Base-by-base conservation (phyloP, 2,329 filamentous ascomycete species). In the Apiospora hydei region DNA sequence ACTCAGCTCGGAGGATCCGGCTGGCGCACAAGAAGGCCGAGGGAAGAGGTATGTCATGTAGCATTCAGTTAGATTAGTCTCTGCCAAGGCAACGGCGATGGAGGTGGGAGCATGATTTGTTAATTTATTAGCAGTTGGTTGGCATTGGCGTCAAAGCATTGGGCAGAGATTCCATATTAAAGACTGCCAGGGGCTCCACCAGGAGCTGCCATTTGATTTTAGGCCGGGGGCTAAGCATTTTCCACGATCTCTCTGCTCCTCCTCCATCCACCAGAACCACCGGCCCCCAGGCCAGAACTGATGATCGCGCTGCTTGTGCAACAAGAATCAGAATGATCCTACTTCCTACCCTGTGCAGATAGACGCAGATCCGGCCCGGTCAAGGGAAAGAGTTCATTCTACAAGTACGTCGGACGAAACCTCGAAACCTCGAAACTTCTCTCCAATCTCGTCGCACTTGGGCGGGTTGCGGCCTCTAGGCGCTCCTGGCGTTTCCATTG, bases 391-490 rank as follows among this genome's bases (percentile, higher is more conserved):
- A 5, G 14, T 30, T 38, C 57, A 30, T 24, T 64, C 34, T 41
- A 41, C n/a, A n/a, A n/a, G n/a, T n/a, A n/a, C 34, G 57, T 41
- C 57, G 34, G 57, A 64, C 57, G 57, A 64, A 64, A 64, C 57
- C 18, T 41, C 57, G 57, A 64, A 64, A 64, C 57, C 18, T 41
- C 21, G 26, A 61, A 38, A 61, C 53, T 38, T 61, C 51, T 34
- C 26, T 41, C 57, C 21, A 49, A 64, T 64, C 34, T n/a, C 57
- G 57, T 41, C 21, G 30, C 16, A 30, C 3, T 41, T 21, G 34
- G 53, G 53, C 53, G 53, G 53, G 53, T 61, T 61, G 26, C 6
- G 16, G 30, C 18, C 34, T 13, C 18, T 8, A 10, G 18, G 46
- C 46, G 2, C 46, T 47, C 18, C 16, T n/a, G 41, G 34, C 34